A percentile compares a stretch with the other conserved stretches of the same genome.
phyloP scores from a whole-genome alignment of 768 basidiomycete species.

The Terana coerulea region DNA sequence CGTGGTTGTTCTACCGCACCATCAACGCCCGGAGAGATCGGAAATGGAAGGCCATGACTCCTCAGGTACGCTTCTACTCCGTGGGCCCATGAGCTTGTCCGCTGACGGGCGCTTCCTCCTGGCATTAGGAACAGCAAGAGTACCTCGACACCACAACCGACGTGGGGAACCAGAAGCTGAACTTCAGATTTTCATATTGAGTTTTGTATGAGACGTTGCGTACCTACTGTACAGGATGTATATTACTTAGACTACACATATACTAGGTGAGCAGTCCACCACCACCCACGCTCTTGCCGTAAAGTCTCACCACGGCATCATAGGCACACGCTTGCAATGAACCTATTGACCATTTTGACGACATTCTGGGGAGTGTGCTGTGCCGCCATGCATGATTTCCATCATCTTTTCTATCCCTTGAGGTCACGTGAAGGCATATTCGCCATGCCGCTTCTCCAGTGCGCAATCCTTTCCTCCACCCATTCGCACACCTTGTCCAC shows the following conservation, averaged over 20 bases:
- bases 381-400: too few species aligned
- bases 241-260: too few species aligned
- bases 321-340: too few species aligned
- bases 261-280: too few species aligned
- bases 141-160: constrained; percentile 63
- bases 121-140: constrained; percentile 45
- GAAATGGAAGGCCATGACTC: constrained; percentile 48
- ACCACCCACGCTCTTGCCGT: too few species aligned
- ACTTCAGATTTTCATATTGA: constrained; percentile 61
- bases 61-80: constrained; percentile 33
- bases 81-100: not conserved
- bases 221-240: not conserved
- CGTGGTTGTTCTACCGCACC: constrained; percentile 52
- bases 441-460: constrained; percentile 12
- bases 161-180: constrained; percentile 53
- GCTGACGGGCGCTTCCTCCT: not conserved
- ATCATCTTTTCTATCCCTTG: too few species aligned
- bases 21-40: constrained; percentile 46
- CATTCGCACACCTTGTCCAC: constrained; percentile 1
- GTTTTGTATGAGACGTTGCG: not conserved
- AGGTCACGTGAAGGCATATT: constrained; percentile 13
- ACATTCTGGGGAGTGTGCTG: too few species aligned
- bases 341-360: too few species aligned
- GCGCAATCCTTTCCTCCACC: constrained; percentile 5
- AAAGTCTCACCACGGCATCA: too few species aligned